Evolutionary conservation across 2,329 filamentous ascomycete species (phyloP), one percentile per base, ranked within the genome.

Genomic region (Hypoxylon sp.): DNA sequence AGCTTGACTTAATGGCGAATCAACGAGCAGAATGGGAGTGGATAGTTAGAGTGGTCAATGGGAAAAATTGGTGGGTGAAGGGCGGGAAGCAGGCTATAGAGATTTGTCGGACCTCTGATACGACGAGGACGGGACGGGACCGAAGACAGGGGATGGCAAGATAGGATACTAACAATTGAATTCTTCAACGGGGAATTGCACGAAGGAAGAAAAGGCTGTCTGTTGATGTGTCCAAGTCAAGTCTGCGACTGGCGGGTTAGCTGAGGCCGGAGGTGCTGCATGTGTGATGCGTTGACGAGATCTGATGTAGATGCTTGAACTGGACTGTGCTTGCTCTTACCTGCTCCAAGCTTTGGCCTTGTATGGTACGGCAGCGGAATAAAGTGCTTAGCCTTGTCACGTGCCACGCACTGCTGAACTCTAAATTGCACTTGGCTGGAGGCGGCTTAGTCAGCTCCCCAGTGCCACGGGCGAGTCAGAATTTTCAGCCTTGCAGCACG

Each of bases 321-420:
- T 19, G 39, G n/a, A 44, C 53, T 15, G 29, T 48, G 37, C 32
- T 56, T 56, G 53, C 24, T 56, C 15, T 11, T 31, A 24, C 31
- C 44, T 59, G 55, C 55, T 59, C 62, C 54, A 59, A 65, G 55
- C 62, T 65, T 54, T 42, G 62, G 31, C 58, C 62, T 42, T 44
- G 37, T 53, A 27, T 46, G 62, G 47, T 47, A 35, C 55, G 62
- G 54, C 39, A 39, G 24, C 37, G 31, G 29, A 46, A 50, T n/a
- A 46, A 46, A 51, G 7, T 19, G 11, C 35, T 44, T 44, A 57
- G 60, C 60, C 60, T 56, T 29, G 53, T 56, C 53, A 56, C 24
- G 29, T 44, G 53, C 39, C 11, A 7, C 8, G 17, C 17, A 5
- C 39, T 7, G 15, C 19, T 19, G 8, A 21, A 44, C 8, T 10